Percentiles rank a stretch among this genome's conserved stretches.
Conservation (phyloP, 768 basidiomycete genomes). For the Suillus variegatus region DNA sequence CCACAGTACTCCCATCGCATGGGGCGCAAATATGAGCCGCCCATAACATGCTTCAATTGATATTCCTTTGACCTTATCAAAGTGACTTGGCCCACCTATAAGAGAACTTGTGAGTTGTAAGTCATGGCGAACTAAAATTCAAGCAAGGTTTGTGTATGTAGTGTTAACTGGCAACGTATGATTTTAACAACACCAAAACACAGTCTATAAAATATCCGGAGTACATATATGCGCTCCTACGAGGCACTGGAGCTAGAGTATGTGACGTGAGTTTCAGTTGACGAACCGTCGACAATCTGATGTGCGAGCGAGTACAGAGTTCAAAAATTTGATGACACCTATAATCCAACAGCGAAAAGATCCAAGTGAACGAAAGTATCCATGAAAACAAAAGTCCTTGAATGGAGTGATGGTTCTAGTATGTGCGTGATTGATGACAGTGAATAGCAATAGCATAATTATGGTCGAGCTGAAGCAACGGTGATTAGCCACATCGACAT, state of each 20-base stretch:
- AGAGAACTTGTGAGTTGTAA: not conserved
- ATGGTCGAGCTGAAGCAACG: conserved; percentile 26
- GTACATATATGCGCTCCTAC: not conserved
- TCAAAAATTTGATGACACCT: not conserved
- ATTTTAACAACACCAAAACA: not conserved
- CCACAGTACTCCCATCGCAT: conserved; percentile 6
- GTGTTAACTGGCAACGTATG: not conserved
- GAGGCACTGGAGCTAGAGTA: conserved; percentile 1
- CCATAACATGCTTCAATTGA: not conserved
- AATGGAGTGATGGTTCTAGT: conserved; percentile 4
- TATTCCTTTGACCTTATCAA: not conserved
- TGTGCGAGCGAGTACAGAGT: not conserved
- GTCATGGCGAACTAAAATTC: not conserved
- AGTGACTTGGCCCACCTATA: not conserved
- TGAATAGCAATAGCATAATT: conserved; percentile 6
- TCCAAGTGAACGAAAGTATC: not conserved
- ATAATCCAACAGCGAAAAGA: not conserved
- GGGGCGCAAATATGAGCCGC: no score
- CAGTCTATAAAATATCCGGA: not conserved
- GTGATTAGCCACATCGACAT: not conserved
- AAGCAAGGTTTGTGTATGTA: not conserved
- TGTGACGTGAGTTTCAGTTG: not conserved
- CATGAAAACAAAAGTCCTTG: conserved; percentile 7
- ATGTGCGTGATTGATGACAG: not conserved
- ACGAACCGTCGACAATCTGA: not conserved